Percentiles rank a stretch among this genome's conserved stretches.
phyloP scores from a whole-genome alignment of 1,139 yeast species.

The Suhomyces terraborum region DNA sequence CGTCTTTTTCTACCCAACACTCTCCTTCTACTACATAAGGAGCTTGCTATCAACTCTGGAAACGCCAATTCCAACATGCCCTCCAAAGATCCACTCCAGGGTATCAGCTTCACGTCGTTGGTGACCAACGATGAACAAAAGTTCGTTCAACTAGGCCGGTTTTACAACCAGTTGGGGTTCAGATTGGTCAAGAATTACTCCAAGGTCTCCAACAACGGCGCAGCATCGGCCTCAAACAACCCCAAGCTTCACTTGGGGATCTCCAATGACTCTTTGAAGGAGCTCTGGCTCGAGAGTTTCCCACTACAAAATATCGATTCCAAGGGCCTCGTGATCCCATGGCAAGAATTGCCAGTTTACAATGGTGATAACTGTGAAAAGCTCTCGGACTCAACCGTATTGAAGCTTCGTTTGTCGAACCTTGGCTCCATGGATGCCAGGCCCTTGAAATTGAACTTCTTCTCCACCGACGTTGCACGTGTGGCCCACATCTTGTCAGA shows the following conservation, averaged over 20 bases:
- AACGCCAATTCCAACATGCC: constrained; percentile 8
- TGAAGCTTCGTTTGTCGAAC: constrained; percentile 60
- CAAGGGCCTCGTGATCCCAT: constrained; percentile 53
- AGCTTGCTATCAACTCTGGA: background rate
- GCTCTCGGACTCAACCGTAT: constrained; percentile 35
- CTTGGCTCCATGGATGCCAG: constrained; percentile 31
- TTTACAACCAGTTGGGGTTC: constrained; percentile 62
- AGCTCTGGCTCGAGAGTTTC: constrained; percentile 71
- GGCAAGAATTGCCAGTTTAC: constrained; percentile 57
- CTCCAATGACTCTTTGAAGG: constrained; percentile 63
- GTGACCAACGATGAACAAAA: constrained; percentile 53
- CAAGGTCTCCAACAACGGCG: constrained; percentile 47
- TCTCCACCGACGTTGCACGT: constrained; percentile 49
- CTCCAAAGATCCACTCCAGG: constrained; percentile 15
- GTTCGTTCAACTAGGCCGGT: constrained; percentile 50
- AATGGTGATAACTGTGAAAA: constrained; percentile 49
- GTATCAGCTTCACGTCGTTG: constrained; percentile 51
- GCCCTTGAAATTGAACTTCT: constrained; percentile 48
- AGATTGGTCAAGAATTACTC: constrained; percentile 55
- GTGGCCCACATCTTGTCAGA: constrained; percentile 39
- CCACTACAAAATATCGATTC: constrained; percentile 55
- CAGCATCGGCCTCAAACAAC: constrained; percentile 33
- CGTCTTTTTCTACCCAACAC: background rate
- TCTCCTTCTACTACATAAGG: background rate
- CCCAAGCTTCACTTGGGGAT: constrained; percentile 50